phyloP scores from a whole-genome alignment of 78 protist genomes.

The Chrysochromulina parva region DNA sequence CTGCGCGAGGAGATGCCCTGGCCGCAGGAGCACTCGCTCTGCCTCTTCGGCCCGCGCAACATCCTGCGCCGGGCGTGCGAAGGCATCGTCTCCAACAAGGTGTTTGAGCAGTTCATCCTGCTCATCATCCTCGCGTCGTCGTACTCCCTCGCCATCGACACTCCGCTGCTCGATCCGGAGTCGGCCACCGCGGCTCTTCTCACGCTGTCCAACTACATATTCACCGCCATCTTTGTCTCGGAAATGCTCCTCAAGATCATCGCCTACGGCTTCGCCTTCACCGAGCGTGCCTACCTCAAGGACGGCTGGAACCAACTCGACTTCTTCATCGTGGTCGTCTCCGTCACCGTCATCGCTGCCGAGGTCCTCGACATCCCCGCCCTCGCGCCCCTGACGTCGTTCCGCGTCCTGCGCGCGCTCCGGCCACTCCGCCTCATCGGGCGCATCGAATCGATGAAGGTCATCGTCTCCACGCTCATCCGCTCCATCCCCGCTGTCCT shows the following conservation, averaged over 20 bases:
- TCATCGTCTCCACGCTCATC: neutral
- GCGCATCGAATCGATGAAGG: neutral
- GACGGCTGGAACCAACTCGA: constrained; percentile 40
- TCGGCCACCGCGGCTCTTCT: neutral
- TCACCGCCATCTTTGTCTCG: neutral
- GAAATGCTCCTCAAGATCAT: neutral
- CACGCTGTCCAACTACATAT: neutral
- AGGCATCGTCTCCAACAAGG: neutral
- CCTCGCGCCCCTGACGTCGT: no score
- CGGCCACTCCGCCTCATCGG: constrained; percentile 19
- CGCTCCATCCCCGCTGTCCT: neutral
- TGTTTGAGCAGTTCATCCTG: neutral
- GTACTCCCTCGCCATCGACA: neutral
- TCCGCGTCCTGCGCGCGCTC: neutral
- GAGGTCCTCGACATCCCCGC: no score
- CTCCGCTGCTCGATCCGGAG: neutral
- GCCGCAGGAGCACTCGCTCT: no score
- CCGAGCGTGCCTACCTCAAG: constrained; percentile 4
- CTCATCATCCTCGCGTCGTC: neutral
- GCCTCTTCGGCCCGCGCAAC: no score
- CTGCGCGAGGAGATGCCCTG: no score
- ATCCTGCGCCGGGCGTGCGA: neutral
- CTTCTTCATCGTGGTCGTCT: constrained; percentile 21
- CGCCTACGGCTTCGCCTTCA: no score
- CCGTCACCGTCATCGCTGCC: no score